These are phyloP conservation scores for Zoysia pacifica DNA, from an alignment of 176 grass and related monocot species.

Conservation along the genomic window DNA sequence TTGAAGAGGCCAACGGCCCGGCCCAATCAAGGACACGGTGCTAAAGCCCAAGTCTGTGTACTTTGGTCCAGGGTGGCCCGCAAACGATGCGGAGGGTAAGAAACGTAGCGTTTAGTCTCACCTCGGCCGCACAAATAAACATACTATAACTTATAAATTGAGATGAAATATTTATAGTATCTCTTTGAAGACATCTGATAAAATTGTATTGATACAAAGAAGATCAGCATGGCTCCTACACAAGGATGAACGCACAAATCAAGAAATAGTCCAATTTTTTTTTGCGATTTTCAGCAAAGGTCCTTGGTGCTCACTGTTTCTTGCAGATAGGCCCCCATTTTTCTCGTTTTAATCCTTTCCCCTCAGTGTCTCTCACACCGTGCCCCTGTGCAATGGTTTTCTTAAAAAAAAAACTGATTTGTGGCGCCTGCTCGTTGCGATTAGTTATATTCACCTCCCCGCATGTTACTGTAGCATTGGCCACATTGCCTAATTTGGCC, in stretches of 20 bases:
- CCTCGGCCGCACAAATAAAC: background rate
- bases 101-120: background rate
- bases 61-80: background rate
- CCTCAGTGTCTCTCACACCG: background rate
- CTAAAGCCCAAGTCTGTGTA: background rate
- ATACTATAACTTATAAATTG: background rate
- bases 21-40: background rate
- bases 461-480: too few species aligned
- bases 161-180: rapidly evolving
- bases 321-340: background rate
- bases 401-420: too few species aligned
- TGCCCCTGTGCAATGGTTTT: background rate
- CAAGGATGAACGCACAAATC: conserved; percentile 3
- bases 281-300: background rate
- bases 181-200: background rate
- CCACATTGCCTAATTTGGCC: too few species aligned
- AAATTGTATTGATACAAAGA: conserved; percentile 7
- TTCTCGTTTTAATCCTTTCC: too few species aligned
- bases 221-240: background rate
- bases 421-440: too few species aligned
- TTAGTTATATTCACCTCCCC: too few species aligned
- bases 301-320: background rate
- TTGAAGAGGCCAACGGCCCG: too few species aligned
- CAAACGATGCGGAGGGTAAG: background rate
- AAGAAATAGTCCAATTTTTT: conserved; percentile 12